phyloP scores from a whole-genome alignment of 1,284 basidiomycete genomes.

The Moesziomyces globuligerus region DNA sequence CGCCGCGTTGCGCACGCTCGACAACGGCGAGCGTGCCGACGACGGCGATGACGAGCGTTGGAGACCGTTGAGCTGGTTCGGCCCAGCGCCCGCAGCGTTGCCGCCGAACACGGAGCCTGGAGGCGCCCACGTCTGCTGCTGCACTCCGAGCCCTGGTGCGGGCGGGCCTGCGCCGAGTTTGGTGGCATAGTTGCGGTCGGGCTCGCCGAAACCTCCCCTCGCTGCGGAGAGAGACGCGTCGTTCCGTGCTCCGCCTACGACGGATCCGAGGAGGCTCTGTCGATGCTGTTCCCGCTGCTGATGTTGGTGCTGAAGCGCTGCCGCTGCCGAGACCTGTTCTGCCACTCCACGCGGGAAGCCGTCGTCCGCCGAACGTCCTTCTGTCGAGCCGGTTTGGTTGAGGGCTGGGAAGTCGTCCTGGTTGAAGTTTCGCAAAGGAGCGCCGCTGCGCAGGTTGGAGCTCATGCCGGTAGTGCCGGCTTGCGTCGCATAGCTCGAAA shows the following conservation, averaged over 20 bases:
- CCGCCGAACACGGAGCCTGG: slow-evolving; percentile 38
- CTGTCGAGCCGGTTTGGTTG: slow-evolving; percentile 40
- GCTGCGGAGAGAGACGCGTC: slow-evolving; percentile 55
- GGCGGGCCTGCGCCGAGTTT: slow-evolving; percentile 47
- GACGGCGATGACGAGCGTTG: slow-evolving; percentile 41
- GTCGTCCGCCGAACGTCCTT: slow-evolving; percentile 37
- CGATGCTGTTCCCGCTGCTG: slow-evolving; percentile 57
- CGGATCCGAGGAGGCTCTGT: slow-evolving; percentile 44
- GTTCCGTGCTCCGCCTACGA: slow-evolving; percentile 34
- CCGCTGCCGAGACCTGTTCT: slow-evolving; percentile 60
- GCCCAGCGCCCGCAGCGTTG: slow-evolving; percentile 18
- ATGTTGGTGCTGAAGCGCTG: slow-evolving; percentile 60
- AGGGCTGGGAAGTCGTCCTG: slow-evolving; percentile 66
- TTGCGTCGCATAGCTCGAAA: slow-evolving; percentile 59
- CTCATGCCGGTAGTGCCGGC: slow-evolving; percentile 46
- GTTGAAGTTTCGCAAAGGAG: slow-evolving; percentile 49
- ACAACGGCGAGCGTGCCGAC: slow-evolving; percentile 42
- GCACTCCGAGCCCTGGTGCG: slow-evolving; percentile 36
- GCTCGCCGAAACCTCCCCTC: slow-evolving; percentile 59
- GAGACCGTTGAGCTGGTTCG: slow-evolving; percentile 47
- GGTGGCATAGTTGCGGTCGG: slow-evolving; percentile 56
- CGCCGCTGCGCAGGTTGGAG: slow-evolving; percentile 36
- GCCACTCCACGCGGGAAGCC: slow-evolving; percentile 43
- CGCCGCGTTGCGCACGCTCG: slow-evolving; percentile 37
- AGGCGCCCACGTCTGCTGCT: slow-evolving; percentile 50